phyloP scores from a whole-genome alignment of 2,329 filamentous ascomycete genomes.

The Talaromyces marneffei region DNA sequence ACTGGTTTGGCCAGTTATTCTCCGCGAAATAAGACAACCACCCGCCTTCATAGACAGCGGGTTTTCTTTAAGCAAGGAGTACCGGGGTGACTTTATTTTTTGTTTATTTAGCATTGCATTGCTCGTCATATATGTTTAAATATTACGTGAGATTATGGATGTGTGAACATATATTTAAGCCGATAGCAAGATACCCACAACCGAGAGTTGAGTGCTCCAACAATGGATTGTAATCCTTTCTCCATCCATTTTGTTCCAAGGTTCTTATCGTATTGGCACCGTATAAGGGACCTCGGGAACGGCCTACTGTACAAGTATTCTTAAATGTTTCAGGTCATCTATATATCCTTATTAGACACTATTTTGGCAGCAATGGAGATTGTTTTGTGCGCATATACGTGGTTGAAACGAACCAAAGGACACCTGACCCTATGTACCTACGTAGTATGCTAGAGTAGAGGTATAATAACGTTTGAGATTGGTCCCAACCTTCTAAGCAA shows the following conservation, averaged over 20 bases:
- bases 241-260: not conserved
- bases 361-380: no score
- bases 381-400: no score
- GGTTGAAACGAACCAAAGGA: no score
- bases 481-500: no score
- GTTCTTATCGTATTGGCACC: not conserved
- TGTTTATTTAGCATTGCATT: not conserved
- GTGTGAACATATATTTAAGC: not conserved
- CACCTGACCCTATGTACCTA: no score
- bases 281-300: no score
- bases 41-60: not conserved
- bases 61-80: not conserved
- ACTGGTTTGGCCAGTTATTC: constrained; percentile 14
- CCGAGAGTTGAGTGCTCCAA: not conserved
- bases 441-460: no score
- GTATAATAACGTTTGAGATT: no score
- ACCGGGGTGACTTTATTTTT: not conserved
- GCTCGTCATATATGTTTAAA: not conserved
- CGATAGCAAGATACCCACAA: constrained; percentile 6
- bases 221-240: no score
- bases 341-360: no score
- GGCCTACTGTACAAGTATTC: no score
- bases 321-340: no score
- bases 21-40: constrained; percentile 9
- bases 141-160: not conserved